Evolutionary conservation across 345 rosid genomes (phyloP), one percentile per base, ranked within the genome.

Genomic region (Camelina hispida): DNA sequence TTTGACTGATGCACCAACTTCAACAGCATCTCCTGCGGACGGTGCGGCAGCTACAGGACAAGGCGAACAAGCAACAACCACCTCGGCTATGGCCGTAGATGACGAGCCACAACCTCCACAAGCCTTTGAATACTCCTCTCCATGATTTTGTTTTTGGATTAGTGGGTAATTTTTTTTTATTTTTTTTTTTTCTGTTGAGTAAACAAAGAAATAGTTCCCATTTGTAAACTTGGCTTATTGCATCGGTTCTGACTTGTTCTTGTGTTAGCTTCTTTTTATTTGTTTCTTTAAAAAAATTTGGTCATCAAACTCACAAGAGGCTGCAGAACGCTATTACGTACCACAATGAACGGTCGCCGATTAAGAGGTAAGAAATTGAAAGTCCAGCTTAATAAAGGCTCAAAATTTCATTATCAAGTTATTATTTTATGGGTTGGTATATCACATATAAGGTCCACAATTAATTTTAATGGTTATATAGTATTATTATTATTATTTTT

Each of bases 81-180:
- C 86, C 47, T 83, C 96, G 2, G 85, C 97, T 68, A 87, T 93
- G 96, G 87, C 96, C 0, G 91, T 89, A 54, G 97, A 91, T 17
- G 97, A 93, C 56, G 96, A 93, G 70, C 98, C 97, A 17, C 94
- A 87, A 63, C 98, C 98, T 1, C 97, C 96, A 48, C 93, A 86
- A 64, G 84, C 98, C 40, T 93, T 91, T 5, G 97, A 91, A 81
- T 91, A 86, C 81, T 72, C 86, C 11, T 67, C 92, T 10, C 88
- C 78, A 83, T 82, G 61, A 64, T 42, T 62, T 43, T 75, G 22
- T 5, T 59, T 63, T 66, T 37, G 23, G 37, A 46, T 59, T 50
- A 50, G 75, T 37, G 18, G 14, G 14, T 61, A 22, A 23, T 38
- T 60, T 61, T 9, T 71, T 25, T 25, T 25, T 3, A 0, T 25